Percentiles rank a stretch among this genome's conserved stretches.
phyloP scores from a whole-genome alignment of 1,284 basidiomycete genomes.

The Ceratorhiza oryzae-sativae region DNA sequence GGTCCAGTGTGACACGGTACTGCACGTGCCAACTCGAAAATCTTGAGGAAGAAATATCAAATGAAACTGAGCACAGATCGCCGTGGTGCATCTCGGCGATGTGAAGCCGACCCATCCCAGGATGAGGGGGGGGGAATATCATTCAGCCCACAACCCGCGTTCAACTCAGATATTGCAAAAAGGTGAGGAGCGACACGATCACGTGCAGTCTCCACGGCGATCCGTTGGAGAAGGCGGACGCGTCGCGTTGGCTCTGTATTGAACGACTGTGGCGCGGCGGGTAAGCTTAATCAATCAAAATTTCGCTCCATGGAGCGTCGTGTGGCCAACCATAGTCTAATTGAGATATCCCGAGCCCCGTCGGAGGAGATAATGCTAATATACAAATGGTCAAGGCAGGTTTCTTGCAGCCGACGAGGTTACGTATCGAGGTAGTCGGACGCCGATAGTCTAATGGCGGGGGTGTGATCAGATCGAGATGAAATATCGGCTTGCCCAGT shows the following conservation, averaged over 20 bases:
- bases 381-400: not conserved
- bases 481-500: not conserved
- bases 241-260: not conserved
- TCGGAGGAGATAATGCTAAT: too few relatives aligned
- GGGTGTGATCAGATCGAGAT: not conserved
- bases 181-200: not conserved
- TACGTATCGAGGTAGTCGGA: constrained; percentile 13
- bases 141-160: too few relatives aligned
- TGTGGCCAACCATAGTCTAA: not conserved
- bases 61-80: too few relatives aligned
- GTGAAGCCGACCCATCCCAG: too few relatives aligned
- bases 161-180: too few relatives aligned
- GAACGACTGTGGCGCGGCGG: not conserved
- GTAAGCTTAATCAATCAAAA: not conserved
- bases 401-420: not conserved
- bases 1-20: too few relatives aligned
- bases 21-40: too few relatives aligned
- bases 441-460: not conserved
- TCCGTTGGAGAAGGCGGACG: not conserved
- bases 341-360: not conserved
- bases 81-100: not conserved
- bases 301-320: not conserved
- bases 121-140: too few relatives aligned
- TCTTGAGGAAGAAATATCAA: too few relatives aligned
- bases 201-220: not conserved